Evolutionary conservation across 768 basidiomycete genomes (phyloP).

Genomic region (Royoungia palumana): DNA sequence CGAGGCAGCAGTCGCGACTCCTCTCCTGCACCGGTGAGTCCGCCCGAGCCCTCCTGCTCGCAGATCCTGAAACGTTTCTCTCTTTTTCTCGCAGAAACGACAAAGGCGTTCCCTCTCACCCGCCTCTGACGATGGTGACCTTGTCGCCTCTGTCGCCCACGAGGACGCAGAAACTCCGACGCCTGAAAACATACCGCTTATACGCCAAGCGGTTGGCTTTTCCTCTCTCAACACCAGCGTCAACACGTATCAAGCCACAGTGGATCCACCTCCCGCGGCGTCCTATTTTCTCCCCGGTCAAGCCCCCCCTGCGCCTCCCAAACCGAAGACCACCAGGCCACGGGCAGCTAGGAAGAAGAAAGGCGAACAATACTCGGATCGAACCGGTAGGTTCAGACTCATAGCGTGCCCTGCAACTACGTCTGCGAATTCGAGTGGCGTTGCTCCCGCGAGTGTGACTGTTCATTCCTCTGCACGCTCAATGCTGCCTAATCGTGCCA

Average conservation of each 20-base stretch:
- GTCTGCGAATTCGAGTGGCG: conserved; percentile 4
- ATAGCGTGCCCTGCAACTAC: conserved; percentile 30
- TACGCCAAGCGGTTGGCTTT: conserved; percentile 61
- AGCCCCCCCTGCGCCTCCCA: conserved; percentile 21
- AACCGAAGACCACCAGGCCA: conserved; percentile 26
- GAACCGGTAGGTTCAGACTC: conserved; percentile 50
- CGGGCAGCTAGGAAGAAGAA: conserved; percentile 31
- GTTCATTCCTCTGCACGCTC: neutral
- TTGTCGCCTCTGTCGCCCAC: conserved; percentile 36
- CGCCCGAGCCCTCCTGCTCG: neutral
- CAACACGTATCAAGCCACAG: conserved; percentile 29
- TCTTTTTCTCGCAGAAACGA: conserved; percentile 30
- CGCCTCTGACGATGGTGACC: conserved; percentile 47
- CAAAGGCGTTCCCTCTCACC: conserved; percentile 52
- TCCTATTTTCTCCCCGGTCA: conserved; percentile 57
- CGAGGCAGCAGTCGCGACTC: conserved; percentile 51
- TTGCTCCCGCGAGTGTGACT: neutral
- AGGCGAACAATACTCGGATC: conserved; percentile 40
- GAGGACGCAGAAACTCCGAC: conserved; percentile 45
- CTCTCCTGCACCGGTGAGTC: conserved; percentile 46
- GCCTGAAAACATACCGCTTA: conserved; percentile 44
- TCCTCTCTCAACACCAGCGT: conserved; percentile 29
- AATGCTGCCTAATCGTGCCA: neutral
- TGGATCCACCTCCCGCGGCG: conserved; percentile 19
- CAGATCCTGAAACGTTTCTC: neutral